phyloP scores from a whole-genome alignment of 805 yeast genomes.

The Scheffersomyces stipitis region DNA sequence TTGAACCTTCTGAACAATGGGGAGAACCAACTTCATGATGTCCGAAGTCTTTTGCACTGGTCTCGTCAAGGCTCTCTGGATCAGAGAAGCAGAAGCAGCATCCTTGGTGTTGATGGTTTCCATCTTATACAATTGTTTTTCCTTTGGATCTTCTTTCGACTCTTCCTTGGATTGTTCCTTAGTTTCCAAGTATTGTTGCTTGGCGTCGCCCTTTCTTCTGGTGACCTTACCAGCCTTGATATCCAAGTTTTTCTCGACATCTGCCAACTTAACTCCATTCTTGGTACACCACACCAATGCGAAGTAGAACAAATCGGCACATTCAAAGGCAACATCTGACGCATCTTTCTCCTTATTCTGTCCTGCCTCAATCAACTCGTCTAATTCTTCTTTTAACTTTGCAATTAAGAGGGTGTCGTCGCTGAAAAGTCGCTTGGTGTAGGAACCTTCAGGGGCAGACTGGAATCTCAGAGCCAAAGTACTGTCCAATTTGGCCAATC shows the following conservation, averaged over 20 bases:
- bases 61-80: conserved; percentile 70
- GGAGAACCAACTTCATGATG: conserved; percentile 89
- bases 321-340: conserved; percentile 86
- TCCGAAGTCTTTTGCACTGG: conserved; percentile 95
- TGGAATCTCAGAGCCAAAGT: conserved; percentile 61
- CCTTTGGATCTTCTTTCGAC: conserved; percentile 18
- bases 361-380: conserved; percentile 86
- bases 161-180: conserved; percentile 13
- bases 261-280: conserved; percentile 75
- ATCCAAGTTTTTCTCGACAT: conserved; percentile 82
- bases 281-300: conserved; percentile 56
- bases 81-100: conserved; percentile 38
- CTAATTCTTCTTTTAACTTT: conserved; percentile 93
- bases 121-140: conserved; percentile 43
- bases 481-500: conserved; percentile 66
- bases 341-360: conserved; percentile 32
- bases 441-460: conserved; percentile 89
- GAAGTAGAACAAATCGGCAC: conserved; percentile 80
- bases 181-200: conserved; percentile 62
- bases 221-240: conserved; percentile 82
- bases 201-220: conserved; percentile 95
- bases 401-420: conserved; percentile 78
- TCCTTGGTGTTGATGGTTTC: conserved; percentile 43
- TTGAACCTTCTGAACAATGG: conserved; percentile 80
- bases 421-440: conserved; percentile 81